Base-by-base conservation (phyloP, 345 rosid genomes). In the Hevea brasiliensis region DNA sequence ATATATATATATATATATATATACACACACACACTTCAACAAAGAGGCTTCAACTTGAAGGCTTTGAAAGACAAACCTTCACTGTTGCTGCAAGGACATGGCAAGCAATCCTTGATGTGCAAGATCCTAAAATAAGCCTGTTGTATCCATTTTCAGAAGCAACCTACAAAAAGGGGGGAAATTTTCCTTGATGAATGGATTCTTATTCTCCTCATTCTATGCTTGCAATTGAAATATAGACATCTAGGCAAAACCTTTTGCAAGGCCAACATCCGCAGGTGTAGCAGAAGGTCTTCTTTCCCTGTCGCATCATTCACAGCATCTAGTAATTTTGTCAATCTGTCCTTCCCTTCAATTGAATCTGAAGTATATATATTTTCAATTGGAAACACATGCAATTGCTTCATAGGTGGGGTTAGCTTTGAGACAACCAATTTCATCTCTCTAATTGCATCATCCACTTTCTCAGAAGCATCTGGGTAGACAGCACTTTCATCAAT, bases 71-170 rank as follows among this genome's bases (percentile, higher is more conserved):
- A 75, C 76, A 72, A 41, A 94, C 98, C 98, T 94, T 94, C 65
- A 88, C 95, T 23, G 92, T 92, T 50, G 95, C 93, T 13, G 98
- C 61, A 80, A 95, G 81, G 61, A 92, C 96, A 83, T 90, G 90
- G 73, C 88, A 86, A 77, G 99, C 98, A 70, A 94, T 83, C 79
- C 89, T 92, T 27, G 99, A 92, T 21, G 89, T 89, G 84, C 92
- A 92, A 0, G 88, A 73, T 76, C 98, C 99, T 0, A 92, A 72
- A 51, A 90, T 69, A 65, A 95, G 72, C 81, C 91, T 90, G 74
- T 78, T 90, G 87, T 85, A 95, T 20, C 97, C 96, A 74, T 84
- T 79, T 79, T 87, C 89, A 65, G 85, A 78, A 20, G 98, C 98
- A 80, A 85, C 82, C 98, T 94, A 76, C 61, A 79, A 60, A 42